phyloP scores from a whole-genome alignment of 1,139 yeast genomes.

The Candida sp. region DNA sequence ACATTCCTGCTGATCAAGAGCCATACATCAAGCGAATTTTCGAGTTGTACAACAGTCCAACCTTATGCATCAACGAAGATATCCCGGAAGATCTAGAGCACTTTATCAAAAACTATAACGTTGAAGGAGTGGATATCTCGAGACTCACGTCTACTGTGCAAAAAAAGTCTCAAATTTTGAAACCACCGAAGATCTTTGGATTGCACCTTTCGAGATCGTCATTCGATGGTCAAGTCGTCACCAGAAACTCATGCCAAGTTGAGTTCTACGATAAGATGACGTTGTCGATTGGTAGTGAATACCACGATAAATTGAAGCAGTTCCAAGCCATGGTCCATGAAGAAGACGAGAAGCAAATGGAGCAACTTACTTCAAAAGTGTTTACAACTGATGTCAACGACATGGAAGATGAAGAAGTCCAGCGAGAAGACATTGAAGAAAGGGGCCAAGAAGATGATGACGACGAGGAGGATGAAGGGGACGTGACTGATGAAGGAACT shows the following conservation, averaged over 20 bases:
- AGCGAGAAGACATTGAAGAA: slow-evolving; percentile 45
- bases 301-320: slow-evolving; percentile 40
- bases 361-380: slow-evolving; percentile 25
- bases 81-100: slow-evolving; percentile 45
- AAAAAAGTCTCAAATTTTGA: slow-evolving; percentile 62
- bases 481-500: slow-evolving; percentile 21
- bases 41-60: slow-evolving; percentile 29
- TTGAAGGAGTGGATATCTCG: slow-evolving; percentile 47
- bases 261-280: slow-evolving; percentile 61
- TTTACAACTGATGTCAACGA: slow-evolving; percentile 49
- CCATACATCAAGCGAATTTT: slow-evolving; percentile 28
- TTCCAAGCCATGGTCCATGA: slow-evolving; percentile 28
- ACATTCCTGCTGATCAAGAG: slow-evolving; percentile 18
- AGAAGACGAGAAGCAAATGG: slow-evolving; percentile 19
- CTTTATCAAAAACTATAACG: slow-evolving; percentile 50
- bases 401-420: slow-evolving; percentile 50
- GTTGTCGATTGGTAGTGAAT: slow-evolving; percentile 52
- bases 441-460: slow-evolving; percentile 38
- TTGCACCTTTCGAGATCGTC: slow-evolving; percentile 86
- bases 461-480: slow-evolving; percentile 26
- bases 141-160: slow-evolving; percentile 65
- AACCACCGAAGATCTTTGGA: slow-evolving; percentile 73
- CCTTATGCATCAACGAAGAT: slow-evolving; percentile 65
- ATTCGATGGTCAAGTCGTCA: slow-evolving; percentile 69
- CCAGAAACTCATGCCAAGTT: slow-evolving; percentile 80